phyloP scores from a whole-genome alignment of 208 protist genomes.

The Acanthamoeba triangularis region DNA sequence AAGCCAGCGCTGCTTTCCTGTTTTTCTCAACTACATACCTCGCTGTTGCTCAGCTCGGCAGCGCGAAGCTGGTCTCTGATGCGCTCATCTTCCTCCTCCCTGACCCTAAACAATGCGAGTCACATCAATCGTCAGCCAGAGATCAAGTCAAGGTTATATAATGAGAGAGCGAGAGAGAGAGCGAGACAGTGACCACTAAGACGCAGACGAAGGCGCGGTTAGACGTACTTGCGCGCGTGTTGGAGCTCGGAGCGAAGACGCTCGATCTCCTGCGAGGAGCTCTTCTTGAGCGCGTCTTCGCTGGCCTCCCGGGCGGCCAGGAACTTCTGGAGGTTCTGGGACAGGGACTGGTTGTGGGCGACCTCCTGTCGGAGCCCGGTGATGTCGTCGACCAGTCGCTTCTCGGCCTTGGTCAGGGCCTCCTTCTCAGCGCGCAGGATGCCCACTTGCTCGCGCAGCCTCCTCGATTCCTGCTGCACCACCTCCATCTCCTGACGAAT shows the following conservation, averaged over 20 bases:
- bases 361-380: background rate
- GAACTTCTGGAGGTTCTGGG: slow-evolving; percentile 57
- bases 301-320: slow-evolving; percentile 6
- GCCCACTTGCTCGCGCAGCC: slow-evolving; percentile 8
- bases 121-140: background rate
- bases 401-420: slow-evolving; percentile 32
- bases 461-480: background rate
- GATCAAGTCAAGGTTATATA: background rate
- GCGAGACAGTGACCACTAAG: no score
- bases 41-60: background rate
- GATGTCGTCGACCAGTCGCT: slow-evolving; percentile 29
- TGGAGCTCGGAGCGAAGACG: background rate
- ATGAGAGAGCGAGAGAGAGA: no score
- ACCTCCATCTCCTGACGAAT: slow-evolving; percentile 16
- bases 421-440: slow-evolving; percentile 49
- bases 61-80: background rate
- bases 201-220: background rate
- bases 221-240: background rate
- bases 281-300: background rate
- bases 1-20: background rate
- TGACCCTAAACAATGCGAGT: background rate
- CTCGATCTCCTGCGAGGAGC: background rate
- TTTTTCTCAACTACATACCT: background rate
- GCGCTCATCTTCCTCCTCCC: background rate
- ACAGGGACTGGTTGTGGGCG: background rate